Base-by-base conservation (phyloP, 2,329 filamentous ascomycete genomes). In the Epichloe sp. region DNA sequence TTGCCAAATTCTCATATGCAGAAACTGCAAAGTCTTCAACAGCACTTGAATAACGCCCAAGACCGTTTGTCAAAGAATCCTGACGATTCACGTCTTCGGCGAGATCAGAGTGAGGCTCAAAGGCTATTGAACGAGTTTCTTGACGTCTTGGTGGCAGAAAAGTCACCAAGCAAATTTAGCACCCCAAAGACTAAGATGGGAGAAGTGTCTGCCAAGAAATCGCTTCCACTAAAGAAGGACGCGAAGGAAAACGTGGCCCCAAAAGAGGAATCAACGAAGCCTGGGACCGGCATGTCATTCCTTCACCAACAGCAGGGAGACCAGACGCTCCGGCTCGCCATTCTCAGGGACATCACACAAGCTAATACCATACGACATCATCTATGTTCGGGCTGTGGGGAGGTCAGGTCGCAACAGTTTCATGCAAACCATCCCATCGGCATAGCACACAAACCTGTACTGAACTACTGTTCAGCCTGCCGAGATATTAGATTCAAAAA, bases 381-480 rank as follows among this genome's bases (percentile, higher is more conserved):
- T 50, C 49, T 68, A 21, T 71, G 69, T 52, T 64, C 63, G 2
- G 58, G 58, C 31, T 71, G 69, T 34, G 68, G 68, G 14, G 58
- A 57, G 21, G 52, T 62, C 21, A 64, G 69, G 26, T 71, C 68
- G 3, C 44, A 49, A 6, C 53, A 52, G 3, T 71, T 68, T 47
- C 68, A 71, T 40, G 50, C 56, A 4, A 63, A 62, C 19, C 62
- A 68, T 50, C 66, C 68, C 4, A 49, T 66, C 4, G 19, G 49
- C 10, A 40, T 45, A 5, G 56, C 51, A 2, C 53, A 57, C 31
- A 62, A 56, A 12, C 55, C 58, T 4, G 55, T 63, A 21, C 54
- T 62, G 42, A 71, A 68, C 45, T 62, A 68, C 36, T 71, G 68
- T 46, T 57, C 60, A 40, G 53, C 56, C 5, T 71, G 69, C 51